Conservation (phyloP, 768 basidiomycete genomes). For the Suillus hirtellus region DNA sequence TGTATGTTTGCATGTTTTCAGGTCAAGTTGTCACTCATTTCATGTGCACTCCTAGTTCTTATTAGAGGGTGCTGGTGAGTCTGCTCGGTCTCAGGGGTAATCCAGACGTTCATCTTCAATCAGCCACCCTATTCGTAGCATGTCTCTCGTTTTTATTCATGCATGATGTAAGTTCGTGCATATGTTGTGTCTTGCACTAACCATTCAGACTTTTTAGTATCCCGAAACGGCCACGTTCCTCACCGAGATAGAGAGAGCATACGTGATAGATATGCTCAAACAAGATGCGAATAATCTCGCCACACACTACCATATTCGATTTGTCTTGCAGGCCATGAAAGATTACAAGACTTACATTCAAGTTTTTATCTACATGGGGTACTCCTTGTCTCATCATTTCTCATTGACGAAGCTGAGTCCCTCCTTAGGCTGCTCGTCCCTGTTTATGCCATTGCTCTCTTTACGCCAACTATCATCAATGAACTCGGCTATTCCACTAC, state of each 20-base stretch:
- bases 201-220: slow-evolving; percentile 35
- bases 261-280: slow-evolving; percentile 42
- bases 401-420: slow-evolving; percentile 1
- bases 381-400: slow-evolving; percentile 16
- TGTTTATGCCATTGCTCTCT: slow-evolving; percentile 49
- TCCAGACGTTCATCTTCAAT: slow-evolving; percentile 1
- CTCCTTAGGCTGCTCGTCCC: slow-evolving; percentile 42
- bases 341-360: slow-evolving; percentile 45
- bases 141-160: slow-evolving; percentile 46
- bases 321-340: slow-evolving; percentile 48
- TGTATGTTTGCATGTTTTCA: slow-evolving; percentile 22
- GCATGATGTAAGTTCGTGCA: slow-evolving; percentile 43
- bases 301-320: slow-evolving; percentile 45
- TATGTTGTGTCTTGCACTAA: not conserved
- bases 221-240: slow-evolving; percentile 61
- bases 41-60: slow-evolving; percentile 26
- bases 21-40: slow-evolving; percentile 13
- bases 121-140: slow-evolving; percentile 25
- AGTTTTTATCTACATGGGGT: slow-evolving; percentile 44
- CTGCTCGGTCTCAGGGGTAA: not conserved
- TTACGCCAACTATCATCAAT: slow-evolving; percentile 51
- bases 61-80: slow-evolving; percentile 30
- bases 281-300: slow-evolving; percentile 46
- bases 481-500: slow-evolving; percentile 52
- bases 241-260: slow-evolving; percentile 41